These are phyloP conservation scores for Talaromyces wortmannii DNA, from an alignment of 495 filamentous ascomycete species.

Conservation along the genomic window DNA sequence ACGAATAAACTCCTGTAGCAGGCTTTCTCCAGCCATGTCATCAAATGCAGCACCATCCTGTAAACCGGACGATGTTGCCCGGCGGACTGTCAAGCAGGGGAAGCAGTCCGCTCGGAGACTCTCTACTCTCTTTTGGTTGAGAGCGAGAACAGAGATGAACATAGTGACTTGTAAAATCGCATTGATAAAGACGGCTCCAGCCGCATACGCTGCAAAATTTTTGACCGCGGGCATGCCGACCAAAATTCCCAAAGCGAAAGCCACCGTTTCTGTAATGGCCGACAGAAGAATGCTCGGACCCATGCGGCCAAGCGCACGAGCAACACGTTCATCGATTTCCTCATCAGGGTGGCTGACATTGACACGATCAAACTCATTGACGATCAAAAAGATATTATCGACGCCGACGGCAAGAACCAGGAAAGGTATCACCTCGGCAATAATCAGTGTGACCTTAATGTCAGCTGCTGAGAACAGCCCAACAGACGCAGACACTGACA, in stretches of 20 bases:
- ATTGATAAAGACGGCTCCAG: conserved; percentile 95
- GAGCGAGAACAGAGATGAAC: conserved; percentile 84
- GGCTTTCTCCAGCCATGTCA: conserved; percentile 59
- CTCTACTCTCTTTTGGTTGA: conserved; percentile 86
- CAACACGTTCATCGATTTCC: conserved; percentile 74
- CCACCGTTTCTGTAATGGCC: conserved; percentile 84
- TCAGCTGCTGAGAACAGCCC: conserved; percentile 86
- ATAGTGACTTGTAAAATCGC: conserved; percentile 91
- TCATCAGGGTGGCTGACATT: conserved; percentile 86
- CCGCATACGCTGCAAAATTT: conserved; percentile 95
- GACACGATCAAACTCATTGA: conserved; percentile 94
- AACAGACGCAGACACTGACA: conserved; percentile 94
- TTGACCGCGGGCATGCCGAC: conserved; percentile 96
- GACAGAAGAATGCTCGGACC: conserved; percentile 96
- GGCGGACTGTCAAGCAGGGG: conserved; percentile 73
- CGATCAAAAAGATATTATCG: conserved; percentile 98
- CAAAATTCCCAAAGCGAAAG: conserved; percentile 85
- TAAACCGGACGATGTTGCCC: conserved; percentile 45
- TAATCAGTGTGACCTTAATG: conserved; percentile 91
- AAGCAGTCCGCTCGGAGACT: conserved; percentile 86
- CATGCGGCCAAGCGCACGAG: conserved; percentile 83
- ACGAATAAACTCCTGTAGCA: conserved; percentile 77
- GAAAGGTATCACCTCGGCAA: conserved; percentile 97
- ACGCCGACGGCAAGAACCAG: conserved; percentile 93
- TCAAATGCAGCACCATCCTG: conserved; percentile 52